Evolutionary conservation across 2,329 filamentous ascomycete genomes (phyloP), one percentile per base, ranked within the genome.

Genomic region (Exophiala sideris): DNA sequence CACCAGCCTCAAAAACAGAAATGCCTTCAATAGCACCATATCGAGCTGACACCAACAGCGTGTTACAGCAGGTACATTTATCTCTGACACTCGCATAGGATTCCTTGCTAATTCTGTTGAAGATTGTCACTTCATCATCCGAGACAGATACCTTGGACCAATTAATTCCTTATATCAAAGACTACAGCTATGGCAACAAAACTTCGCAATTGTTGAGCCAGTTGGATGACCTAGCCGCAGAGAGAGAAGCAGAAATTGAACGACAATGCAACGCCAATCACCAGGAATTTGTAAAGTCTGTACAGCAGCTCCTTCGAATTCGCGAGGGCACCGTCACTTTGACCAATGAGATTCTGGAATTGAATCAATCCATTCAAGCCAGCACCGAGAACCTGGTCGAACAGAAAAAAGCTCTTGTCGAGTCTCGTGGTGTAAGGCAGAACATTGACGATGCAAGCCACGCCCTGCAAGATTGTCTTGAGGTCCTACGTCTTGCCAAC

Each of bases 101-200:
- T 9, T n/a, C n/a, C 9, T 44, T 32, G 41, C 8, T 11, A 20
- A 35, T 11, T 16, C 8, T 33, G 24, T 39, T 12, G 40, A 68
- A 99, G 90, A 95, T 97, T 63, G 91, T 96, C 58, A 84, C 95
- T 64, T 91, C 92, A 2, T 88, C 91, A 10, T 91, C 91, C 18
- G 92, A 97, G 67, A 82, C 87, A 46, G 94, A 99, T 66, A 97
- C 96, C 67, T 84, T 99, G 60, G 94, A 97, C 69, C 92, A 96
- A 68, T 77, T 99, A 47, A 96, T 97, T 45, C 92, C 91, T 8
- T 88, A 95, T 1, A 85, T 99, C 59, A 94, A 91, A 76, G 92
- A 96, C 80, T 91, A 89, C 62, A 84, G 89, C 58, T 79, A 84
- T 64, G 85, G 88, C 51, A 86, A 88, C 67, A 81, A 88, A 66